A percentile compares a stretch with the other conserved stretches of the same genome.
Conservation (phyloP, 192 early-diverging fungal genomes). For the Helicostylum pulchrum region DNA sequence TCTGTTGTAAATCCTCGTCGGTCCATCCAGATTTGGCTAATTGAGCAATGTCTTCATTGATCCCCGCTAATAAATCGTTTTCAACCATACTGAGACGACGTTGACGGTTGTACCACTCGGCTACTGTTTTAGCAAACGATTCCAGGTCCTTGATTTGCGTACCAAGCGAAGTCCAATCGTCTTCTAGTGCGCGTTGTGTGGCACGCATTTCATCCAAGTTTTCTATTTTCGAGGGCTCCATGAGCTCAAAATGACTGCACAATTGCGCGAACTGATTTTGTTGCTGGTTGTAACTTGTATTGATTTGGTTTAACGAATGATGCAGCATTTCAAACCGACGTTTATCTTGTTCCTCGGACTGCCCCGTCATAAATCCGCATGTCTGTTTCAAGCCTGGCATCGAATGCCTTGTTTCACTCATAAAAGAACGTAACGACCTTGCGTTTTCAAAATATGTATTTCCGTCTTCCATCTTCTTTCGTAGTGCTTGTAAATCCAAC, state of each 20-base stretch:
- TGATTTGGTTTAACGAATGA: not conserved
- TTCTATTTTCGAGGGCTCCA: slow-evolving; percentile 20
- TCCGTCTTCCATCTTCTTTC: slow-evolving; percentile 23
- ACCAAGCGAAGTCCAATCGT: slow-evolving; percentile 21
- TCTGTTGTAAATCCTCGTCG: slow-evolving; percentile 2
- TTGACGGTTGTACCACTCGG: slow-evolving; percentile 31
- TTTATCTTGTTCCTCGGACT: slow-evolving; percentile 26
- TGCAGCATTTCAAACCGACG: slow-evolving; percentile 16
- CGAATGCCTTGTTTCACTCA: slow-evolving; percentile 5
- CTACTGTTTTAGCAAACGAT: slow-evolving; percentile 18
- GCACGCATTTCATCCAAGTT: not conserved
- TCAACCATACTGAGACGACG: slow-evolving; percentile 21
- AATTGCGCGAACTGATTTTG: slow-evolving; percentile 8
- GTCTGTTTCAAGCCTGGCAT: slow-evolving; percentile 27
- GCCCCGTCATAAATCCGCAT: slow-evolving; percentile 32
- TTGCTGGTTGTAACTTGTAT: not conserved
- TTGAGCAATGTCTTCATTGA: slow-evolving; percentile 3
- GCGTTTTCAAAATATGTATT: slow-evolving; percentile 16
- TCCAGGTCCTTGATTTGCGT: slow-evolving; percentile 13
- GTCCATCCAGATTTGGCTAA: slow-evolving; percentile 14
- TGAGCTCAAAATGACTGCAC: slow-evolving; percentile 11
- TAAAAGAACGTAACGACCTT: not conserved
- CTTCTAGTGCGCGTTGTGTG: slow-evolving; percentile 11
- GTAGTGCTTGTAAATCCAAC: slow-evolving; percentile 7
- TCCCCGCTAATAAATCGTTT: slow-evolving; percentile 4